phyloP scores from a whole-genome alignment of 306 rosid genomes.

The Medicago truncatula region DNA sequence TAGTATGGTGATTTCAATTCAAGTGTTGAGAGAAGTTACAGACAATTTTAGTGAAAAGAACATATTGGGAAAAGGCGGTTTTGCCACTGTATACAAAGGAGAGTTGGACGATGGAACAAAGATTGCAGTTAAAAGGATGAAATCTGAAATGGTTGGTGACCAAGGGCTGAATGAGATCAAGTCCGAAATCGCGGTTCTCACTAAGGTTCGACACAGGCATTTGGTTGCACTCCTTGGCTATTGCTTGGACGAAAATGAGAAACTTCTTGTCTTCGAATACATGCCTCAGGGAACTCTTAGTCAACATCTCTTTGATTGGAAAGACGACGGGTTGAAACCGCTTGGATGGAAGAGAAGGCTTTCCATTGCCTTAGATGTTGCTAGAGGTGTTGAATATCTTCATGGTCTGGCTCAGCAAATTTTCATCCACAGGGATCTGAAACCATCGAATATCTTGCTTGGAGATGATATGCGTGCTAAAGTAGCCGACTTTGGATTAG shows the following conservation, averaged over 20 bases:
- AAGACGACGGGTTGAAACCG: slow-evolving; percentile 60
- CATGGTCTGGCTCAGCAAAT: slow-evolving; percentile 86
- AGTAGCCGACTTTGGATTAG: slow-evolving; percentile 92
- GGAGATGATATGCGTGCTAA: slow-evolving; percentile 94
- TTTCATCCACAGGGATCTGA: slow-evolving; percentile 92
- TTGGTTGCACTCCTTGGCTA: slow-evolving; percentile 84
- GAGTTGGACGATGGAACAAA: slow-evolving; percentile 80
- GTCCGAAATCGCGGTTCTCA: slow-evolving; percentile 87
- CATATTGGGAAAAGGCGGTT: slow-evolving; percentile 84
- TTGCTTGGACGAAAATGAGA: slow-evolving; percentile 90
- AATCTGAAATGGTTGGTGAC: slow-evolving; percentile 63
- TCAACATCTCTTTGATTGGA: slow-evolving; percentile 67
- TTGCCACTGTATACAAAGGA: slow-evolving; percentile 86
- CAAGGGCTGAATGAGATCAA: slow-evolving; percentile 78
- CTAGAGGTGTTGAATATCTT: slow-evolving; percentile 91
- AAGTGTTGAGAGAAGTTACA: slow-evolving; percentile 73
- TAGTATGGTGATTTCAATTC: slow-evolving; percentile 73
- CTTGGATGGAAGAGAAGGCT: slow-evolving; percentile 91
- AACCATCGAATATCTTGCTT: slow-evolving; percentile 92
- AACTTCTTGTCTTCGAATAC: slow-evolving; percentile 90
- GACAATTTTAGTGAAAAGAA: slow-evolving; percentile 69
- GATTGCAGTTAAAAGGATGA: slow-evolving; percentile 95
- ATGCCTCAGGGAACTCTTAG: slow-evolving; percentile 96
- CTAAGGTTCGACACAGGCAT: slow-evolving; percentile 84
- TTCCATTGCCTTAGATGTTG: slow-evolving; percentile 87